These are phyloP conservation scores for Calendula officinalis DNA, from an alignment of 129 eudicot species.

Conservation along the genomic window DNA sequence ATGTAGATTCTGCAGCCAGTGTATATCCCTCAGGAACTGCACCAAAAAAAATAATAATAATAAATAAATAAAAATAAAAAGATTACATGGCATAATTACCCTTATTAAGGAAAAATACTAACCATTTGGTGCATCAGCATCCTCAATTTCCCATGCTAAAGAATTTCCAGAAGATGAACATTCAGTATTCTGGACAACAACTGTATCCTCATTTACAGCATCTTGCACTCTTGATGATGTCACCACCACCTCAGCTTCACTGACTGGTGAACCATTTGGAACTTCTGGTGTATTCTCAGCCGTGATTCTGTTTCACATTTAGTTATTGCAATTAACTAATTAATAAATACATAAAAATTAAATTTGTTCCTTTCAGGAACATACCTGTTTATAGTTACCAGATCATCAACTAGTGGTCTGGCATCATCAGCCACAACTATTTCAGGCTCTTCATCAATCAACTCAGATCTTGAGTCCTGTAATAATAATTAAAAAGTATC, in stretches of 20 bases:
- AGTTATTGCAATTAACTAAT: slow-evolving; percentile 26
- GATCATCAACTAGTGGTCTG: slow-evolving; percentile 37
- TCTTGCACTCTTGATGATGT: slow-evolving; percentile 43
- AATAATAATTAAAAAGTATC: neutral
- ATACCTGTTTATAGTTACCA: slow-evolving; percentile 54
- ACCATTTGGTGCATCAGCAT: slow-evolving; percentile 78
- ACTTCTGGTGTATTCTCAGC: slow-evolving; percentile 41
- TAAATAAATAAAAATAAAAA: too few relatives aligned
- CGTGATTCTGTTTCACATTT: slow-evolving; percentile 45
- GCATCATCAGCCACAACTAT: slow-evolving; percentile 45
- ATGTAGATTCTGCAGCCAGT: slow-evolving; percentile 73
- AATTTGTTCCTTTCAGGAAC: slow-evolving; percentile 18
- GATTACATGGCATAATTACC: too few relatives aligned
- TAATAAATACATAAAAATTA: neutral
- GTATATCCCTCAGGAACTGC: slow-evolving; percentile 77
- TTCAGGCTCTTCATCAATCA: slow-evolving; percentile 52
- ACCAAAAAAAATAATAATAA: slow-evolving; percentile 13
- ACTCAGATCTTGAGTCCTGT: slow-evolving; percentile 63
- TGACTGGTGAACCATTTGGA: slow-evolving; percentile 28
- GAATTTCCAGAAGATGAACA: slow-evolving; percentile 56
- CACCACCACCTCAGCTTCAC: slow-evolving; percentile 43
- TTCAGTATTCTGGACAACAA: slow-evolving; percentile 22
- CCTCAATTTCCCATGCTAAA: slow-evolving; percentile 57
- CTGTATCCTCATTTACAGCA: slow-evolving; percentile 8
- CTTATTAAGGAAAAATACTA: neutral